Conservation (phyloP, 768 basidiomycete genomes). For the Russula foetens region DNA sequence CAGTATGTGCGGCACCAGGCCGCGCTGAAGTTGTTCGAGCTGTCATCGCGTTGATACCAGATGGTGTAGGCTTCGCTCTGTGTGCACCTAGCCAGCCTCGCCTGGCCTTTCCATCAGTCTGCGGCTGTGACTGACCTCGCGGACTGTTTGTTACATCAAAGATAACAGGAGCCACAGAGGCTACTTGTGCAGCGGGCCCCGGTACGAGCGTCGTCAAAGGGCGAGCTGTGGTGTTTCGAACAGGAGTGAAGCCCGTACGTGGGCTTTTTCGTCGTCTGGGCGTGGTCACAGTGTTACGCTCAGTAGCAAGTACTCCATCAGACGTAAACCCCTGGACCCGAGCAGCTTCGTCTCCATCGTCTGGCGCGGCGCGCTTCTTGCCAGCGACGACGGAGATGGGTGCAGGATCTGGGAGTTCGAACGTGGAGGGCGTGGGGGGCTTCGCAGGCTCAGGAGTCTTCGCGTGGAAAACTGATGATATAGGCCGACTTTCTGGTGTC, state of each 20-base stretch:
- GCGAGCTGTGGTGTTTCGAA: conserved; percentile 42
- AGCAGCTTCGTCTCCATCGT: conserved; percentile 58
- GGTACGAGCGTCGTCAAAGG: conserved; percentile 28
- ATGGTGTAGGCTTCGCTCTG: conserved; percentile 6
- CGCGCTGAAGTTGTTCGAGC: conserved; percentile 8
- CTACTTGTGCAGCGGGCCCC: conserved; percentile 42
- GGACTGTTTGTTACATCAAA: conserved; percentile 67
- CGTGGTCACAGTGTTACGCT: conserved; percentile 36
- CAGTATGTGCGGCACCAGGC: background rate
- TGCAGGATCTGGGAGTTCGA: conserved; percentile 9
- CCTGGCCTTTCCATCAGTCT: conserved; percentile 11
- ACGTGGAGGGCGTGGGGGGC: background rate
- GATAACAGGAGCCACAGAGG: conserved; percentile 25
- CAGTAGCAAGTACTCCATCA: conserved; percentile 34
- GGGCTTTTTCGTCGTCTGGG: conserved; percentile 56
- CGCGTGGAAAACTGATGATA: conserved; percentile 21
- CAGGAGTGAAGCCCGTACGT: conserved; percentile 67
- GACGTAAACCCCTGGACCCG: conserved; percentile 60
- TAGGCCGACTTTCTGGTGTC: conserved; percentile 40
- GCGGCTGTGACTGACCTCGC: background rate
- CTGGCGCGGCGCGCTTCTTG: conserved; percentile 68
- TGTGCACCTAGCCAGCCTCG: conserved; percentile 10
- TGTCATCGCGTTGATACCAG: background rate
- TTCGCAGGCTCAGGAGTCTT: conserved; percentile 27
- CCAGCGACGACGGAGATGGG: conserved; percentile 38